Evolutionary conservation across 495 filamentous ascomycete genomes (phyloP), one percentile per base, ranked within the genome.

Genomic region (Trichoderma asperelloides): DNA sequence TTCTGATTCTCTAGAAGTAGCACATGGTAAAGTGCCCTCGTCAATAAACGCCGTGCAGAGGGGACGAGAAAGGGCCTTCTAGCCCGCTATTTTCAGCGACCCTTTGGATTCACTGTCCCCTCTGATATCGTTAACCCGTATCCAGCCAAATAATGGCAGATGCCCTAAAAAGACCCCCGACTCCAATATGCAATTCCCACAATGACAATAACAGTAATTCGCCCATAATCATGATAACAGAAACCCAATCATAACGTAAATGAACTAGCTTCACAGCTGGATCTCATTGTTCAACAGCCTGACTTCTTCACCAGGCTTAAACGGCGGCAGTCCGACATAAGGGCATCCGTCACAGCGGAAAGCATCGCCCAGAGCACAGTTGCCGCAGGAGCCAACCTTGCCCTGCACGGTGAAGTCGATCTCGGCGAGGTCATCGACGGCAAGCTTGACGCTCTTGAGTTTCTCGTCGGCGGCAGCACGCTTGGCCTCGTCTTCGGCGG

Each of bases 261-360:
- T 18, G 18, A 51, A 11, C n/a, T 21, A 11, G n/a, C 55, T 28
- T 81, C 74, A 98, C 63, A 98, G 78, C 81, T 98, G 96, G 16
- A 91, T 87, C 68, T 90, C 86, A 72, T 96, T 89, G 73, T 96
- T 93, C 69, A 95, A 68, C 37, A 98, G 80, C 74, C 86, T 82
- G 43, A 98, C 91, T 78, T 97, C 92, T 81, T 98, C 93, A 3
- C 95, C 96, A 4, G 91, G 91, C 83, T 96, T 97, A 79, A 98
- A 98, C 8, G 95, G 88, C 2, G 96, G 95, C 65, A 98, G 80
- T 11, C 95, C 96, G 69, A 96, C 87, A 77, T 96, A 98, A 0
- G 94, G 94, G 74, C 95, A 97, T 2, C 91, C 71, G 40, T 76
- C 78, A 69, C 88, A 93, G 62, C 90, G 78, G 76, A 93, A 93